Evolutionary conservation across 2,329 filamentous ascomycete species (phyloP).

Genomic region (Aspergillus nomiae): DNA sequence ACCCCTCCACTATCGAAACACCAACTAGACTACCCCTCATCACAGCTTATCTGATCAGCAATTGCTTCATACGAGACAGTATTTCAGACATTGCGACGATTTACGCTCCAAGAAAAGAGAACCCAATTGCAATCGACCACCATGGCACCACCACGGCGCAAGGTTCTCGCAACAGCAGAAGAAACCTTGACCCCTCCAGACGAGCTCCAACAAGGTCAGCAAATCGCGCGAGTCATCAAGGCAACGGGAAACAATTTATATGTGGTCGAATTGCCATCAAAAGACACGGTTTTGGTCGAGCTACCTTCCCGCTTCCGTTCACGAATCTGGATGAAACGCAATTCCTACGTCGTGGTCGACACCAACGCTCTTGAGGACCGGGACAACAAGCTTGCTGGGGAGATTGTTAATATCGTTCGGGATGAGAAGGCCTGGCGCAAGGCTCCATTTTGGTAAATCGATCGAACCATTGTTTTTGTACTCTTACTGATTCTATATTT

Average conservation of each 20-base stretch:
- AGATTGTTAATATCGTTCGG: conserved; percentile 89
- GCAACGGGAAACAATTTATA: conserved; percentile 90
- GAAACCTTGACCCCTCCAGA: conserved; percentile 66
- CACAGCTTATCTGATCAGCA: background rate
- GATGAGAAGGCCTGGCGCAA: conserved; percentile 94
- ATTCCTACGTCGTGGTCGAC: conserved; percentile 84
- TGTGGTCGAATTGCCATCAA: conserved; percentile 70
- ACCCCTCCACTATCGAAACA: background rate
- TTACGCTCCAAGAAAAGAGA: background rate
- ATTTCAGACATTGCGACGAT: conserved; percentile 6
- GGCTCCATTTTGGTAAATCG: conserved; percentile 74
- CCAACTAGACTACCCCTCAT: background rate
- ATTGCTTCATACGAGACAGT: background rate
- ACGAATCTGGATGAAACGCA: conserved; percentile 89
- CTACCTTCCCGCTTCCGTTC: conserved; percentile 83
- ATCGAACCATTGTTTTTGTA: background rate
- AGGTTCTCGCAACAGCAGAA: conserved; percentile 74
- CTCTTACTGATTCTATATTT: conserved; percentile 16
- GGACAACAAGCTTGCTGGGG: conserved; percentile 78
- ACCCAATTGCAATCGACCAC: conserved; percentile 57
- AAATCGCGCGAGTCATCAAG: conserved; percentile 76
- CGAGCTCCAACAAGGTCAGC: conserved; percentile 53
- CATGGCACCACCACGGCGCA: conserved; percentile 77
- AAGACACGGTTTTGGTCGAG: conserved; percentile 71
- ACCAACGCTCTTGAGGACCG: conserved; percentile 64